Evolutionary conservation across 2,329 filamentous ascomycete species (phyloP), one percentile per base, ranked within the genome.

Genomic region (Ascosphaera acerosa): DNA sequence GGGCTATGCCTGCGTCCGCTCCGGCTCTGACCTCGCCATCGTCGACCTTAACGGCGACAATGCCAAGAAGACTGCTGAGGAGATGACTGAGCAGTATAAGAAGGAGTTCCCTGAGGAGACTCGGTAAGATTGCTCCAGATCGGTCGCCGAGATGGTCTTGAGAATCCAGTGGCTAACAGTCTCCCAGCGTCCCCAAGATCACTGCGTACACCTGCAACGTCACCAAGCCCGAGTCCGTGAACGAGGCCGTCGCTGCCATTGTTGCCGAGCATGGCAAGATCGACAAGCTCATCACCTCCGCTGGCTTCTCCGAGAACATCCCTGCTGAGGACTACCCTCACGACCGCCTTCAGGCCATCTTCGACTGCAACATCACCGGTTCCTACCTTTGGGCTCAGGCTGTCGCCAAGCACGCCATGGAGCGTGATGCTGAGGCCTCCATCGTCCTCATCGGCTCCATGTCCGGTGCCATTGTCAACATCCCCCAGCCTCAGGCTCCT

Each of bases 371-470:
- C 41, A 81, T 94, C 2, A 78, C 76, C 44, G 84, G 84, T 15
- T 90, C 82, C 33, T 92, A 89, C 50, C 61, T 91, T 20, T 91
- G 84, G 47, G 77, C 82, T 3, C 74, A 72, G 15, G 69, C 67
- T 4, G 74, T 91, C 6, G 84, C 82, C 18, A 76, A 77, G 48
- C 82, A 92, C 47, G 58, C 92, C 38, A 87, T 91, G 69, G 70
- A 72, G 47, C 69, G 77, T 44, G 70, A 82, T 48, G 59, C 64
- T 4, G 59, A 66, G 1, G 84, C 82, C 27, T 87, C 75, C 56
- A 82, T 94, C 50, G 78, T 92, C 43, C 76, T 91, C 58, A 87
- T 91, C 44, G 84, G 82, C 17, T 87, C 76, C 63, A 94, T 94
- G 82, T 82, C 75, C 32, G 84, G 82, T 28, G 57, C 73, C 33